Conservation (phyloP, 2,329 filamentous ascomycete species). For the Clonostachys sp. region DNA sequence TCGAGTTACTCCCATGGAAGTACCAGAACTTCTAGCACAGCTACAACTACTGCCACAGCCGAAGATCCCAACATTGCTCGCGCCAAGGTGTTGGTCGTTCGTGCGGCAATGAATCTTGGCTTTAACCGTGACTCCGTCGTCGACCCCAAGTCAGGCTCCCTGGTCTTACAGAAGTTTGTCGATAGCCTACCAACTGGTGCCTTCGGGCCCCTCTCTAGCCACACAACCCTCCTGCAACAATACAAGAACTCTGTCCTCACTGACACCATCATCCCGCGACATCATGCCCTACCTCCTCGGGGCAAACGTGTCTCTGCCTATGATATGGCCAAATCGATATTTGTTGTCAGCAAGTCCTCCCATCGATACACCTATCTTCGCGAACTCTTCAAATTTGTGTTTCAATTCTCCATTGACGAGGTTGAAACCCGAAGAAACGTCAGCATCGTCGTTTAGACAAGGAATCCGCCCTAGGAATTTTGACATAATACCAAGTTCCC, state of each 20-base stretch:
- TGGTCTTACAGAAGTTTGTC: conserved; percentile 68
- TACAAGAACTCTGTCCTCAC: conserved; percentile 77
- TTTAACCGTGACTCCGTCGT: conserved; percentile 58
- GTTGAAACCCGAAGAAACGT: conserved; percentile 62
- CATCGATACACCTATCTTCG: conserved; percentile 72
- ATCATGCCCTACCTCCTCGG: conserved; percentile 36
- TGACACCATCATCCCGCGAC: conserved; percentile 54
- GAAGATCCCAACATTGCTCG: conserved; percentile 77
- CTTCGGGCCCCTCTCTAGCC: conserved; percentile 70
- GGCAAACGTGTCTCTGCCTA: conserved; percentile 59
- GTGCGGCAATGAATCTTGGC: conserved; percentile 81
- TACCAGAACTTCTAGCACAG: conserved; percentile 63
- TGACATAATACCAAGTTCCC: background rate
- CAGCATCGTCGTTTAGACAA: conserved; percentile 48
- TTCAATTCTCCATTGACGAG: conserved; percentile 79
- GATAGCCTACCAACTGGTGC: conserved; percentile 70
- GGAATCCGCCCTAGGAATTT: background rate
- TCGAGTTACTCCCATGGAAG: conserved; percentile 75
- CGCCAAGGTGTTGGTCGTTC: conserved; percentile 74
- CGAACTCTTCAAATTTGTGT: conserved; percentile 80
- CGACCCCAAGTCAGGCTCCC: conserved; percentile 37
- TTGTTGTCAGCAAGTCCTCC: conserved; percentile 65
- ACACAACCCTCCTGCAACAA: conserved; percentile 66
- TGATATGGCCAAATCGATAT: conserved; percentile 79
- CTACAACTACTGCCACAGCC: conserved; percentile 61